Evolutionary conservation across 2,329 filamentous ascomycete species (phyloP).

Genomic region (Xylariomycetidae sp.): DNA sequence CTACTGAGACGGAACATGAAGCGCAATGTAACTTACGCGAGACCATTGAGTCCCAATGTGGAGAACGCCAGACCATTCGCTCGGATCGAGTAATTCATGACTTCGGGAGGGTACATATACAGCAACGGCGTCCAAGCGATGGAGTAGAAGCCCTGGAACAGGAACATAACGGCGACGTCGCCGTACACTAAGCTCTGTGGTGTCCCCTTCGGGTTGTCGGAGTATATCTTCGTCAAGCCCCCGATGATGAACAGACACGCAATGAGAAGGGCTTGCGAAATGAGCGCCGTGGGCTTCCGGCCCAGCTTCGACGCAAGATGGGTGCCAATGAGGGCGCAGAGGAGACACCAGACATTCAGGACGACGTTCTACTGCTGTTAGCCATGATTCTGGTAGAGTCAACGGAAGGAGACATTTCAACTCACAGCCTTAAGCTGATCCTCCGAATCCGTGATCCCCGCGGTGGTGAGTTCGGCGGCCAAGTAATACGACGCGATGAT

Average conservation of each 20-base stretch:
- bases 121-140: constrained; percentile 45
- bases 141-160: constrained; percentile 45
- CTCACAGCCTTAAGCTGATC: constrained; percentile 32
- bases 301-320: constrained; percentile 36
- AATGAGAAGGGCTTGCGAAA: constrained; percentile 31
- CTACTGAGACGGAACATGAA: no score
- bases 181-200: constrained; percentile 22
- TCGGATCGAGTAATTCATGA: constrained; percentile 43
- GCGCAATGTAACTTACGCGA: constrained; percentile 25
- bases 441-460: constrained; percentile 32
- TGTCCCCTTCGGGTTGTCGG: constrained; percentile 21
- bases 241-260: constrained; percentile 46
- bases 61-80: constrained; percentile 39
- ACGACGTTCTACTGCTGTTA: constrained; percentile 36
- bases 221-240: constrained; percentile 38
- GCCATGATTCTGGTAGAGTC: neutral
- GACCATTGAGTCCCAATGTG: constrained; percentile 21
- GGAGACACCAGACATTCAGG: constrained; percentile 44
- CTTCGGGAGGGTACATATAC: constrained; percentile 42
- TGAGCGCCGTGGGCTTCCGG: constrained; percentile 36
- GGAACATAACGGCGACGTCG: constrained; percentile 36
- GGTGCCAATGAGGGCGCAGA: constrained; percentile 35
- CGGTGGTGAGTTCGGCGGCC: constrained; percentile 31
- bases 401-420: neutral
- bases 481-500: constrained; percentile 36